phyloP scores from a whole-genome alignment of 768 basidiomycete genomes.

The Lentinula raphanica region DNA sequence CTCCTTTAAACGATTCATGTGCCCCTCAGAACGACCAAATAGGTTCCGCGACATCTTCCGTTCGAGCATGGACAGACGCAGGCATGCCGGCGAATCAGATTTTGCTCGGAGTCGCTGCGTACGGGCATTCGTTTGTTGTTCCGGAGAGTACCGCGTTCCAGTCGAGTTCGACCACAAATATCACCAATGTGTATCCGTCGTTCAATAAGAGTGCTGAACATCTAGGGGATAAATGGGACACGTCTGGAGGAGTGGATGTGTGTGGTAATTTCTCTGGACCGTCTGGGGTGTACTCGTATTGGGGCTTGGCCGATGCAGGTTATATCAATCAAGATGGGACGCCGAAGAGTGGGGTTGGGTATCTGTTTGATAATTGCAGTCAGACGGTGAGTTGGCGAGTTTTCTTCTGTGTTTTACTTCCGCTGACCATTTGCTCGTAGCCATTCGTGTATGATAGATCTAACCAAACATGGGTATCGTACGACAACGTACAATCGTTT shows the following conservation, averaged over 20 bases:
- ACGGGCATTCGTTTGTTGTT: conserved; percentile 72
- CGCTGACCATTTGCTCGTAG: conserved; percentile 28
- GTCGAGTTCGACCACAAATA: conserved; percentile 9
- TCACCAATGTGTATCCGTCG: conserved; percentile 32
- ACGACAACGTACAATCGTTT: conserved; percentile 59
- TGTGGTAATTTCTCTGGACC: conserved; percentile 52
- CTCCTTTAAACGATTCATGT: conserved; percentile 79
- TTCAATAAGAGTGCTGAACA: conserved; percentile 43
- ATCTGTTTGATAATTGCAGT: conserved; percentile 60
- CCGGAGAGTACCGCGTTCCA: conserved; percentile 29
- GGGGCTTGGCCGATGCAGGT: conserved; percentile 53
- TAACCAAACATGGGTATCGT: conserved; percentile 55
- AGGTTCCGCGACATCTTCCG: conserved; percentile 74
- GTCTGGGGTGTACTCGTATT: conserved; percentile 57
- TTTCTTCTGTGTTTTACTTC: neutral
- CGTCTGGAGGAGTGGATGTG: conserved; percentile 36
- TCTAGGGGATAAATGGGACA: conserved; percentile 50
- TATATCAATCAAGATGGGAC: conserved; percentile 46
- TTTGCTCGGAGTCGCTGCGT: conserved; percentile 79
- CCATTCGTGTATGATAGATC: conserved; percentile 61
- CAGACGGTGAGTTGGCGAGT: conserved; percentile 52
- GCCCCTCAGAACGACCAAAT: conserved; percentile 47
- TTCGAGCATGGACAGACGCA: conserved; percentile 69
- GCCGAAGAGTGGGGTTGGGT: conserved; percentile 37
- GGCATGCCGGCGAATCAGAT: conserved; percentile 70